These are phyloP conservation scores for Pisolithus tinctorius DNA, from an alignment of 768 basidiomycete species.

Conservation along the genomic window DNA sequence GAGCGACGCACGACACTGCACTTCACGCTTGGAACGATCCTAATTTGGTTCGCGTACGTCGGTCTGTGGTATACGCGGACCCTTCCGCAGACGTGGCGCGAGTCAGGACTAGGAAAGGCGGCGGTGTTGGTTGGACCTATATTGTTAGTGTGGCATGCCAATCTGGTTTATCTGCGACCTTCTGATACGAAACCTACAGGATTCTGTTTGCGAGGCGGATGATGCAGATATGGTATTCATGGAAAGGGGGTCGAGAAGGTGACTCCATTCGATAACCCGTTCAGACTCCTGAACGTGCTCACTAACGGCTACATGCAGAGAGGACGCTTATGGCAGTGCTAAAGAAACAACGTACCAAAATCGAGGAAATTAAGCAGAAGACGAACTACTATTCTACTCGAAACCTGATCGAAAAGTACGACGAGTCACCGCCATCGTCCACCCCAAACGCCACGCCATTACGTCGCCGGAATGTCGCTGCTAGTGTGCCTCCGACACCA, in stretches of 20 bases:
- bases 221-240: slow-evolving; percentile 77
- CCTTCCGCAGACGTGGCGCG: slow-evolving; percentile 35
- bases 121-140: slow-evolving; percentile 69
- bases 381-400: slow-evolving; percentile 85
- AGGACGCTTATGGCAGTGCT: slow-evolving; percentile 66
- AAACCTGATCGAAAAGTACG: slow-evolving; percentile 88
- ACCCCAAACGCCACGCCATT: slow-evolving; percentile 29
- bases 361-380: slow-evolving; percentile 52
- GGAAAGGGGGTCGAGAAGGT: slow-evolving; percentile 66
- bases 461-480: slow-evolving; percentile 33
- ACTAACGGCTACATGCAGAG: not conserved
- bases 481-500: slow-evolving; percentile 28
- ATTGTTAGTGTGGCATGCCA: slow-evolving; percentile 45
- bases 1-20: slow-evolving; percentile 74
- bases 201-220: slow-evolving; percentile 74
- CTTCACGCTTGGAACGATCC: slow-evolving; percentile 72
- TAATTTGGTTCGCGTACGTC: slow-evolving; percentile 68
- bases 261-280: not conserved
- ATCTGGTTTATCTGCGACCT: not conserved
- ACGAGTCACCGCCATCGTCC: slow-evolving; percentile 43
- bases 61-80: slow-evolving; percentile 65
- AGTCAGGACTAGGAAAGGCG: slow-evolving; percentile 30
- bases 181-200: not conserved
- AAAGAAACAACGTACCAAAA: slow-evolving; percentile 73
- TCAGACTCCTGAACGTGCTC: too few relatives aligned